Evolutionary conservation across 768 basidiomycete genomes (phyloP).

Genomic region (Pleurotus platypus): DNA sequence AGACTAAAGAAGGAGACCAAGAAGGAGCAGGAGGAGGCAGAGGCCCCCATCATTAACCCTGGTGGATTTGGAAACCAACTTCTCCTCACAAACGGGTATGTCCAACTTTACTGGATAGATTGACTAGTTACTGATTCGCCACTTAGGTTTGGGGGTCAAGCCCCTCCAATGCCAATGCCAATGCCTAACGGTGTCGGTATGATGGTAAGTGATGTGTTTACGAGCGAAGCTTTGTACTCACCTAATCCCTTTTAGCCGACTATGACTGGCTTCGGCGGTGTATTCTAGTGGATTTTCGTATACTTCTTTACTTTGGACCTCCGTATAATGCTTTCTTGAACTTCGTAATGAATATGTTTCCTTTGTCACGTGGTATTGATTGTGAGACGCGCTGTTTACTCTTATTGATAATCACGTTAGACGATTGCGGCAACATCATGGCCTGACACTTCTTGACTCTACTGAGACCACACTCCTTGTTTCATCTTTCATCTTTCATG

Average conservation of each 20-base stretch:
- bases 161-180: conserved; percentile 57
- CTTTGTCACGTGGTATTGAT: neutral
- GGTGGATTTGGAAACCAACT: conserved; percentile 58
- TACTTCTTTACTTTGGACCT: conserved; percentile 1
- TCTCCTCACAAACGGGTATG: conserved; percentile 75
- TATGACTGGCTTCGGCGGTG: conserved; percentile 61
- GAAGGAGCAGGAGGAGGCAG: conserved; percentile 87
- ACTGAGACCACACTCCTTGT: neutral
- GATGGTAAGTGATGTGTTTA: conserved; percentile 44
- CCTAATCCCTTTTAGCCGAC: conserved; percentile 26
- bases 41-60: conserved; percentile 86
- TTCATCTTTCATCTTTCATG: neutral
- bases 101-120: conserved; percentile 6
- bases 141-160: conserved; percentile 58
- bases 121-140: conserved; percentile 11
- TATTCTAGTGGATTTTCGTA: conserved; percentile 16
- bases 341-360: neutral
- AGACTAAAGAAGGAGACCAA: conserved; percentile 80
- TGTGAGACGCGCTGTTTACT: neutral
- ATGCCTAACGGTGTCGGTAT: conserved; percentile 37
- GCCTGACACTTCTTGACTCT: neutral
- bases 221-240: neutral
- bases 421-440: neutral
- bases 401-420: neutral
- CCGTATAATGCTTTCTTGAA: neutral